Base-by-base conservation (phyloP, 2,329 filamentous ascomycete species). In the Passalora sequoiae region DNA sequence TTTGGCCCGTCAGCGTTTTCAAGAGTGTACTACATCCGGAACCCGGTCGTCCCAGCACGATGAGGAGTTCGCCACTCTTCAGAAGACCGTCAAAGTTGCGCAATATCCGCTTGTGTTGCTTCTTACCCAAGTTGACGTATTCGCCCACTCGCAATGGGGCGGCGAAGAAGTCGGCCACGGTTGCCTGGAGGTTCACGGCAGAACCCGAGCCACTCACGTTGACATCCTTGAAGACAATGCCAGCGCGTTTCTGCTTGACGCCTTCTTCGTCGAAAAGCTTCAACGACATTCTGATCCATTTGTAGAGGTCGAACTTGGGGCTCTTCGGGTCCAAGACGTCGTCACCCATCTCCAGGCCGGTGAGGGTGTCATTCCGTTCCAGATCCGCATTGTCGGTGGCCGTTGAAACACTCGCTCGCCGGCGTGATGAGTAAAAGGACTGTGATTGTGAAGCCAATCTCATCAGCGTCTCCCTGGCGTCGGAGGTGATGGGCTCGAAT, bases 171-270 rank as follows among this genome's bases (percentile, higher is more conserved):
- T 79, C 80, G 2, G 69, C 72, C 3, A 88, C 80, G 2, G 78
- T 86, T 43, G 80, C 70, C 58, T 89, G 84, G 1, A 86, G 68
- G 50, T 86, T 81, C 17, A 88, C 60, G 0, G 81, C 80, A 2
- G 76, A 73, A 0, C 82, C 83, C 0, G 80, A 80, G 0, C 84
- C 84, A 4, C 72, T 81, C 0, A 88, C 80, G 43, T 76, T 76
- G 24, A 87, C 71, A 39, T 84, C 72, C 47, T 77, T 77, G 66
- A 80, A 86, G 0, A 76, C 74, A 5, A 86, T 70, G 3, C 81
- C 81, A 0, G 81, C 75, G 5, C 69, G 67, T 51, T 68, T 74
- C 48, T 68, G 64, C 45, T 69, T 71, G 33, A 81, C 66, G 0
- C 77, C 75, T 44, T 83, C 76, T 13, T 72, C 71, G 25, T 78